Evolutionary conservation across 2,329 filamentous ascomycete genomes (phyloP).

Genomic region (Aureobasidium sp.): DNA sequence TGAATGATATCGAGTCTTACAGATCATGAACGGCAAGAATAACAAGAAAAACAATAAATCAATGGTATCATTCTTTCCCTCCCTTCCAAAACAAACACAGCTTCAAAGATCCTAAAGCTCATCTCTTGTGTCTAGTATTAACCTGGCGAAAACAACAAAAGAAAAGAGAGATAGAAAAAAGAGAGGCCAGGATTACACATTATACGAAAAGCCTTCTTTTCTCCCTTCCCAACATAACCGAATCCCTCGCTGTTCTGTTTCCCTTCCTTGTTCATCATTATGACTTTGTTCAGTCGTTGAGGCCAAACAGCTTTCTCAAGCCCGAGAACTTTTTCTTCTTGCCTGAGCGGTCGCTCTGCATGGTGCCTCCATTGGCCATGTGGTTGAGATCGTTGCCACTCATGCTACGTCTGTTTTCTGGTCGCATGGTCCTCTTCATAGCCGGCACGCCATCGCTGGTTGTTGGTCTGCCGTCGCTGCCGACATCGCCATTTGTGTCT

Average conservation of each 20-base stretch:
- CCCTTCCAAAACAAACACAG: not conserved
- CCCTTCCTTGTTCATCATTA: not conserved
- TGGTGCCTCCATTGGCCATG: conserved; percentile 19
- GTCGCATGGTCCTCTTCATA: conserved; percentile 22
- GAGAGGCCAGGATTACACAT: conserved; percentile 5
- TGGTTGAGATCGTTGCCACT: conserved; percentile 13
- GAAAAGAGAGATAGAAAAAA: not conserved
- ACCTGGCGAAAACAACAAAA: not conserved
- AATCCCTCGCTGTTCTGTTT: not conserved
- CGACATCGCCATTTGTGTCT: not conserved
- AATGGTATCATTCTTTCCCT: conserved; percentile 3
- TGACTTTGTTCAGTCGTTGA: conserved; percentile 42
- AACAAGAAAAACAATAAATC: not conserved
- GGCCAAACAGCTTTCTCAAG: conserved; percentile 58
- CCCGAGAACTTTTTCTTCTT: conserved; percentile 62
- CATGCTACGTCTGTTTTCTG: conserved; percentile 29
- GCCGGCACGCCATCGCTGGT: conserved; percentile 30
- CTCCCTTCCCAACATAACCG: not conserved
- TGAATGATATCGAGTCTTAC: no score
- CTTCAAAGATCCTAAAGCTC: not conserved
- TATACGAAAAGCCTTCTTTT: not conserved
- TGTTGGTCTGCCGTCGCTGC: conserved; percentile 23
- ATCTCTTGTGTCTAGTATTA: not conserved
- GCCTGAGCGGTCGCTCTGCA: conserved; percentile 29
- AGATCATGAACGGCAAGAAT: not conserved